Evolutionary conservation across 305 asterid species (phyloP).

Genomic region (Withania somnifera): DNA sequence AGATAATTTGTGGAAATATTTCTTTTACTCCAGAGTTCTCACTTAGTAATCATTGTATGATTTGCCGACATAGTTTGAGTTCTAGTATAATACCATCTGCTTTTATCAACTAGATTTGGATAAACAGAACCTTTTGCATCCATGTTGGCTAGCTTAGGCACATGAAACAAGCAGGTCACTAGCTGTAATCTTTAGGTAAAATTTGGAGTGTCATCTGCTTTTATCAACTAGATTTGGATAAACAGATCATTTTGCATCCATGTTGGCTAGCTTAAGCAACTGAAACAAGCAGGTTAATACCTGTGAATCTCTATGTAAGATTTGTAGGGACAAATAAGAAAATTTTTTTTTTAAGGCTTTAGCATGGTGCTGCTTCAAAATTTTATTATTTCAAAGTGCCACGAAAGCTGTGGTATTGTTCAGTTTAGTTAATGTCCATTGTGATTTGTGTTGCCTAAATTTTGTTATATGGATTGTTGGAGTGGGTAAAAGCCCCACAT

Average conservation of each 20-base stretch:
- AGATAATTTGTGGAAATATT: neutral
- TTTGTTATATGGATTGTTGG: neutral
- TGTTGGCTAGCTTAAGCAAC: neutral
- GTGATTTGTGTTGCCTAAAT: neutral
- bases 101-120: neutral
- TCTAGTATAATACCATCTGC: neutral
- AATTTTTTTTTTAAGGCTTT: neutral
- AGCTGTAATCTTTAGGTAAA: neutral
- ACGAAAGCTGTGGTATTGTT: neutral
- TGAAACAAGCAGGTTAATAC: neutral
- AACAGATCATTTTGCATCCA: neutral
- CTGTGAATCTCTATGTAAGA: neutral
- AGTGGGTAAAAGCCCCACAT: too few relatives aligned
- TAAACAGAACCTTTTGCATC: neutral
- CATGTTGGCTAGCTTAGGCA: neutral
- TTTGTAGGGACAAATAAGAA: neutral
- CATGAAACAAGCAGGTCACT: neutral
- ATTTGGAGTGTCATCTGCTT: neutral
- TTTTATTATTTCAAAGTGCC: neutral
- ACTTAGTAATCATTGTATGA: neutral
- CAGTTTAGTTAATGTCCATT: neutral
- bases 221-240: neutral
- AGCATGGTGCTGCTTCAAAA: neutral
- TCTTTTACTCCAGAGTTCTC: neutral
- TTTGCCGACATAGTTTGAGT: neutral